Evolutionary conservation across 768 basidiomycete species (phyloP).

Genomic region (Boletellus sp.): DNA sequence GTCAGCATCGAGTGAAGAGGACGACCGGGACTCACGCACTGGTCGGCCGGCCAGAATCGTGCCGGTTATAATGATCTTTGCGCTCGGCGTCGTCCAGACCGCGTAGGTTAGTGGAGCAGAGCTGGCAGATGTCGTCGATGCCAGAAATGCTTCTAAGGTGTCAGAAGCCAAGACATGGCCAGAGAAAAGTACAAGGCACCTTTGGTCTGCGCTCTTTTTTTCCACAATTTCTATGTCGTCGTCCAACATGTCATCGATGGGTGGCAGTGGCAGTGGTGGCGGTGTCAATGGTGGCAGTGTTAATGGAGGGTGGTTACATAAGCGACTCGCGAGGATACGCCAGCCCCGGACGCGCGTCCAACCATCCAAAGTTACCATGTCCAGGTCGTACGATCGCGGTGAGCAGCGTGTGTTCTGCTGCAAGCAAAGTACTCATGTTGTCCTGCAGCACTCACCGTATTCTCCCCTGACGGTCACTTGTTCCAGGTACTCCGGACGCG

Average conservation of each 20-base stretch:
- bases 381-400: conserved; percentile 98
- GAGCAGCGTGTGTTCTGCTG: conserved; percentile 10
- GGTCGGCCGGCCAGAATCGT: conserved; percentile 31
- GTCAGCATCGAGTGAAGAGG: neutral
- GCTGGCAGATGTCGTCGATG: conserved; percentile 40
- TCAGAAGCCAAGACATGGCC: neutral
- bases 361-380: conserved; percentile 50
- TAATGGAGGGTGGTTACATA: conserved; percentile 24
- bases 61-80: conserved; percentile 53
- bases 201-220: neutral
- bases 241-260: conserved; percentile 17
- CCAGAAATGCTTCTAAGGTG: conserved; percentile 6
- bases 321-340: conserved; percentile 16
- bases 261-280: conserved; percentile 7
- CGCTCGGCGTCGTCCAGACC: conserved; percentile 37
- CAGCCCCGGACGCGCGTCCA: conserved; percentile 50
- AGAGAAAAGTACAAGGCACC: conserved; percentile 7
- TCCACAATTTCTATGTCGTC: conserved; percentile 27
- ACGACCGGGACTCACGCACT: conserved; percentile 3
- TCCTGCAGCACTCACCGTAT: conserved; percentile 83
- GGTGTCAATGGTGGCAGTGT: neutral
- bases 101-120: conserved; percentile 47
- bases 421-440: conserved; percentile 2
- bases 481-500: conserved; percentile 71
- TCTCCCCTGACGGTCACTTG: conserved; percentile 97